Conservation (phyloP, 1,284 basidiomycete species). For the Ceratobasidium sp. region DNA sequence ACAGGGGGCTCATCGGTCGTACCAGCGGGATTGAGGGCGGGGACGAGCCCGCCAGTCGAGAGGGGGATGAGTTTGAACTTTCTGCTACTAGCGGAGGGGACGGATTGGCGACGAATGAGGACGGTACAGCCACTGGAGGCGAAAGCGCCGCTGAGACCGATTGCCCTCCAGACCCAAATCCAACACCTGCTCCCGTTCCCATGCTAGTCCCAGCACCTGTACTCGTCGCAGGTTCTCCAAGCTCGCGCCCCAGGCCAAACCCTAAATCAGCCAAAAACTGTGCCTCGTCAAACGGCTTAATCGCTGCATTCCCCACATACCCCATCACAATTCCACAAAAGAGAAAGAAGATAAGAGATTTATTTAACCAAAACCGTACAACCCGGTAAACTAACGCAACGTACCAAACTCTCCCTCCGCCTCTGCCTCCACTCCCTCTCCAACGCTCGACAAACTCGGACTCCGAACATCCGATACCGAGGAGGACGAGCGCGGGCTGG, state of each 20-base stretch:
- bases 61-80: too few relatives aligned
- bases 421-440: not conserved
- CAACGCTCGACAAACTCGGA: constrained; percentile 13
- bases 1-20: too few relatives aligned
- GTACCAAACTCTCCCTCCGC: constrained; percentile 30
- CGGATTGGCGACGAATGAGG: too few relatives aligned
- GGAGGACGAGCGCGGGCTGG: constrained; percentile 5
- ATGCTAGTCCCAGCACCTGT: too few relatives aligned
- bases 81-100: too few relatives aligned
- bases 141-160: too few relatives aligned
- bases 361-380: constrained; percentile 21
- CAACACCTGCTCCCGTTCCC: too few relatives aligned
- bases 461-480: not conserved
- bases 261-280: constrained; percentile 25
- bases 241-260: not conserved
- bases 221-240: not conserved
- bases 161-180: too few relatives aligned
- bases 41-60: too few relatives aligned
- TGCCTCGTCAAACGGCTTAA: constrained; percentile 26
- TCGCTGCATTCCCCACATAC: not conserved
- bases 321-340: not conserved
- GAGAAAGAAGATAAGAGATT: constrained; percentile 16
- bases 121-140: too few relatives aligned
- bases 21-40: too few relatives aligned
- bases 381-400: constrained; percentile 21